Base-by-base conservation (phyloP, 495 filamentous ascomycete genomes). In the Letharia lupina region DNA sequence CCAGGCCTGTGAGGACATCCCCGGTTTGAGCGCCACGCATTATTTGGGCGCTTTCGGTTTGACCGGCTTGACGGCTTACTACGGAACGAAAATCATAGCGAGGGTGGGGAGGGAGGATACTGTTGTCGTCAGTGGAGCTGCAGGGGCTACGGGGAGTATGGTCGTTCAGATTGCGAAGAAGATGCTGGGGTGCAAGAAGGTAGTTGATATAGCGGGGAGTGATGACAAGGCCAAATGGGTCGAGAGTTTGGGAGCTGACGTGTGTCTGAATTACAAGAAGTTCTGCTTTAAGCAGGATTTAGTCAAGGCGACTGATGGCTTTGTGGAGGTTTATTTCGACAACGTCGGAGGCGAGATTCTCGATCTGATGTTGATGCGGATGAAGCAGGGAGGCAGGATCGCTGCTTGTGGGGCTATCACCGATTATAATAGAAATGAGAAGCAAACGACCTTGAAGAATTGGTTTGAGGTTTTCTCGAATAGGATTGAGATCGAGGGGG, bases 301-400 rank as follows among this genome's bases (percentile, higher is more conserved):
- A 52, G 75, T 69, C 63, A 77, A 78, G 68, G 85, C 79, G 15
- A 89, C 87, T 23, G 83, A 86, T 44, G 82, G 82, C 0, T 85
- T 75, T 67, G 85, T 89, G 20, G 84, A 90, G 65, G 80, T 90
- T 31, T 89, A 83, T 70, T 89, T 83, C 72, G 88, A 89, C 69
- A 89, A 89, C 70, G 87, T 89, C n/a, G 87, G 86, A 2, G 87
- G 87, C 1, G 78, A 83, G 64, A 84, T 89, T 65, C 77, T 89
- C 66, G 85, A 89, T 67, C 65, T 84, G 54, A 86, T 85, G 70
- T 74, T 89, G 35, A 71, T 70, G 15, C 77, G 82, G 35, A 78
- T 88, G 65, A 84, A 83, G 70, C 67, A 72, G 60, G 71, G 74
- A 70, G 80, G 86, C 0, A 80, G 87, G 23, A 81, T 90, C 70